phyloP scores from a whole-genome alignment of 805 yeast species.

The Yamadazyma philogaea region DNA sequence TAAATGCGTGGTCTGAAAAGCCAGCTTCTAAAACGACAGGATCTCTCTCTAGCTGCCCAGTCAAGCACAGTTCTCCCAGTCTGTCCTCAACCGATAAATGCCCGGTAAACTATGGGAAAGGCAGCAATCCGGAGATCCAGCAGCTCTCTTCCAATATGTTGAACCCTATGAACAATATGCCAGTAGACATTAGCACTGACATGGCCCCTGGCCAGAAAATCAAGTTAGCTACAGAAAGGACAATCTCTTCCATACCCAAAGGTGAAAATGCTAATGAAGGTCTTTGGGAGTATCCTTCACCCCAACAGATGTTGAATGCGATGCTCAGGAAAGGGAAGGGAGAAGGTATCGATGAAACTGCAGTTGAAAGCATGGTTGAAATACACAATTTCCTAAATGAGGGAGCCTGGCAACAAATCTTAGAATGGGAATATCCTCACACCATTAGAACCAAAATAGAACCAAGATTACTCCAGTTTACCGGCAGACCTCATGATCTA shows the following conservation, averaged over 20 bases:
- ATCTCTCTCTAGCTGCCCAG: slow-evolving; percentile 27
- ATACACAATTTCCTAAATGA: slow-evolving; percentile 95
- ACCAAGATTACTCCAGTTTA: slow-evolving; percentile 81
- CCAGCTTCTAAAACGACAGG: no score
- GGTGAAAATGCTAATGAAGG: slow-evolving; percentile 66
- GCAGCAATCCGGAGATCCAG: slow-evolving; percentile 23
- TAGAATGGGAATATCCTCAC: slow-evolving; percentile 84
- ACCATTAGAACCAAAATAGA: slow-evolving; percentile 49
- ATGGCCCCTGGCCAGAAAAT: slow-evolving; percentile 78
- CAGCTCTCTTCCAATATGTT: slow-evolving; percentile 38
- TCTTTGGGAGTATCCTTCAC: slow-evolving; percentile 98
- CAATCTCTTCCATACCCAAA: slow-evolving; percentile 81
- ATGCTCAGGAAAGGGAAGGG: slow-evolving; percentile 92
- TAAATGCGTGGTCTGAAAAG: slow-evolving; percentile 12
- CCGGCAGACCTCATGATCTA: slow-evolving; percentile 86
- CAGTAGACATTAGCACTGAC: slow-evolving; percentile 60
- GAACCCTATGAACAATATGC: slow-evolving; percentile 90
- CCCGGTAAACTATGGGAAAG: slow-evolving; percentile 11
- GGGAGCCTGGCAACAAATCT: slow-evolving; percentile 95
- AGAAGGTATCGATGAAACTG: slow-evolving; percentile 87
- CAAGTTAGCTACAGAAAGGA: slow-evolving; percentile 77
- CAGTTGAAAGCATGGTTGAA: slow-evolving; percentile 94
- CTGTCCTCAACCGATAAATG: slow-evolving; percentile 3
- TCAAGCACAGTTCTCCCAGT: slow-evolving; percentile 20
- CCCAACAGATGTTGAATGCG: slow-evolving; percentile 98